Evolutionary conservation across 768 basidiomycete species (phyloP), one percentile per base, ranked within the genome.

Genomic region (Gelatoporia subvermispora): DNA sequence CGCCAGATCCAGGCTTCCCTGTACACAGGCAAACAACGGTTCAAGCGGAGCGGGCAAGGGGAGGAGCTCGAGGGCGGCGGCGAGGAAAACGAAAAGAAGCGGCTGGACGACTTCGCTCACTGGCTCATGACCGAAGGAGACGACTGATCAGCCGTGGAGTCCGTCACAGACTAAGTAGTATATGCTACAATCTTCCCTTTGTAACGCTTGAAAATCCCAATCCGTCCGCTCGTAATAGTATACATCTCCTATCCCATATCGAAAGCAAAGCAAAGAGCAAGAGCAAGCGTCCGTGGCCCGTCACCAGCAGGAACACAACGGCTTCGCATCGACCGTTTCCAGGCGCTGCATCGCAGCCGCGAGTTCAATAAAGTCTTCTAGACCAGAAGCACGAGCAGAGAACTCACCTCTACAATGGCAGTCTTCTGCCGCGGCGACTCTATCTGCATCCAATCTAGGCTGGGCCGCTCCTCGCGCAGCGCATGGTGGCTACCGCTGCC

Each of bases 81-180:
- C 2, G 85, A 80, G 3, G 88, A 85, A 43, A 83, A 77, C 36
- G 90, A 96, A 64, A 85, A 85, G 74, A 79, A 81, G 62, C 81
- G 93, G 40, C 66, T 97, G 60, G 93, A 95, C 46, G 79, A 84
- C 64, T 96, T 95, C 61, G 89, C 90, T 0, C 69, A 81, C 35
- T 95, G 93, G 93, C 71, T 96, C 40, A 75, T 93, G 68, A 76
- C 78, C 8, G 88, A 92, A 66, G 88, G 81, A 31, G 87, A 91
- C 56, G 87, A 58, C 62, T 16, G 46, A 10, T 18, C 40, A 31
- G 49, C 38, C 43, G 38, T 5, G 49, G 44, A 21, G 8, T 18
- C 35, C 53, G 24, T 41, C 62, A 35, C 51, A 55, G 44, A 23
- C 41, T 28, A 53, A 54, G 15, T 39, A 28, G 37, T 43, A 31